These are phyloP conservation scores for Cladosporium phlei DNA, from an alignment of 2,329 filamentous ascomycete species.

Conservation along the genomic window DNA sequence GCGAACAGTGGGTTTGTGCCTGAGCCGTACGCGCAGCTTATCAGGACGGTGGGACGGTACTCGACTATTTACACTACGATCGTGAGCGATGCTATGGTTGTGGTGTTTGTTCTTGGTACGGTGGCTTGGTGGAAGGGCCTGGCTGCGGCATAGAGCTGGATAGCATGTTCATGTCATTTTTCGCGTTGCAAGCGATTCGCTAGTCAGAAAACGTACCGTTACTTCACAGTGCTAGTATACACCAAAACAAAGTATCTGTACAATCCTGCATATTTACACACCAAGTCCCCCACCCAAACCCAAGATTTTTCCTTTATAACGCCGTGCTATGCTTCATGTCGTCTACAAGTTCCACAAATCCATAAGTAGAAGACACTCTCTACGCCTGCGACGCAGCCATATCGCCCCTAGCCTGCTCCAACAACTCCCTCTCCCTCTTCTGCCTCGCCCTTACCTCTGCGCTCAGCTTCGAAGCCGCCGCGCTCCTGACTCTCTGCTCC, in stretches of 20 bases:
- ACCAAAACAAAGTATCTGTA: conserved; percentile 6
- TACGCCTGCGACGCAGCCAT: conserved; percentile 11
- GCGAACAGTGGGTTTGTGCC: conserved; percentile 58
- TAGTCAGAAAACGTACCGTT: background rate
- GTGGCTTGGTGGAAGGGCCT: conserved; percentile 43
- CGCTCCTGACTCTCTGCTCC: conserved; percentile 49
- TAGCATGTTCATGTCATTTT: background rate
- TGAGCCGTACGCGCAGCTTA: conserved; percentile 56
- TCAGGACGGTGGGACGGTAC: conserved; percentile 60
- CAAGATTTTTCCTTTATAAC: conserved; percentile 6
- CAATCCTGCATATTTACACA: conserved; percentile 9
- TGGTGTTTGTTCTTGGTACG: conserved; percentile 69
- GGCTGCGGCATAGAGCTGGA: background rate
- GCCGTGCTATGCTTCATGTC: conserved; percentile 12
- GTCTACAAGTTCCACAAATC: background rate
- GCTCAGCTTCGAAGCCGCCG: conserved; percentile 52
- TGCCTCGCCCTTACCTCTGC: conserved; percentile 52
- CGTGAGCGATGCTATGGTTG: conserved; percentile 66
- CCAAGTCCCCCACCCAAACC: conserved; percentile 10
- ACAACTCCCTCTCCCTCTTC: conserved; percentile 58
- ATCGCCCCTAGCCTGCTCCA: conserved; percentile 52
- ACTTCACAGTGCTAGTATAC: conserved; percentile 1
- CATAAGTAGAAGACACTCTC: too few species aligned
- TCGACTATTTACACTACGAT: conserved; percentile 68
- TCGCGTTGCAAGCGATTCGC: background rate